Evolutionary conservation across 352 stramenopile genomes (phyloP), one percentile per base, ranked within the genome.

Genomic region (Phytopythium ostracodes): DNA sequence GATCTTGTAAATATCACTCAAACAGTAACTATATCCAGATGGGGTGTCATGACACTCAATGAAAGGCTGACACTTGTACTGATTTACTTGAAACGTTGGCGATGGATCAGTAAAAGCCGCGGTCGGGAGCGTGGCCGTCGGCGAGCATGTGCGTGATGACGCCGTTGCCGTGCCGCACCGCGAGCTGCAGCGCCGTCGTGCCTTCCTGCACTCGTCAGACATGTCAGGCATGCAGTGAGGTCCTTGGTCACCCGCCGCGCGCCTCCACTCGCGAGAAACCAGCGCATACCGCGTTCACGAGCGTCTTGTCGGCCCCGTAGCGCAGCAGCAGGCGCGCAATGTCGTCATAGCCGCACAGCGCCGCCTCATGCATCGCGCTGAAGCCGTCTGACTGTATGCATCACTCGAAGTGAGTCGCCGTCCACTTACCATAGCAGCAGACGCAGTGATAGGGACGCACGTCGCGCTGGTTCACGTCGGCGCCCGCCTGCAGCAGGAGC

Each of bases 401-500:
- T 27, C 52, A 1, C 20, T n/a, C 14, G n/a, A n/a, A n/a, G n/a
- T n/a, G n/a, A n/a, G n/a, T n/a, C n/a, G n/a, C n/a, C n/a, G n/a
- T n/a, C n/a, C n/a, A n/a, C n/a, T n/a, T n/a, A n/a, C n/a, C 31
- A 4, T n/a, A 2, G 7, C 8, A 11, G 52, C 20, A 22, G 0
- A 12, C 20, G 14, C 44, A 35, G 44, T 29, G 18, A 27, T 6
- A 5, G 47, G 14, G 47, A 57, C 71, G 29, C 62, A 89, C 81
- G 38, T 91, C 81, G 36, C 79, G 69, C 59, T 84, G 79, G 64
- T 91, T 83, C 24, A 85, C 78, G 42, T 89, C 67, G 11, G 81
- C 77, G 14, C 71, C 77, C 11, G 63, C 59, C 44, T 76, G 64
- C 4, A 91, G 65, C 24, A 91, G 68, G 42, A 83, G 76, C 61